Conservation (phyloP, 305 asterid species). For the Fraxinus baroniana region DNA sequence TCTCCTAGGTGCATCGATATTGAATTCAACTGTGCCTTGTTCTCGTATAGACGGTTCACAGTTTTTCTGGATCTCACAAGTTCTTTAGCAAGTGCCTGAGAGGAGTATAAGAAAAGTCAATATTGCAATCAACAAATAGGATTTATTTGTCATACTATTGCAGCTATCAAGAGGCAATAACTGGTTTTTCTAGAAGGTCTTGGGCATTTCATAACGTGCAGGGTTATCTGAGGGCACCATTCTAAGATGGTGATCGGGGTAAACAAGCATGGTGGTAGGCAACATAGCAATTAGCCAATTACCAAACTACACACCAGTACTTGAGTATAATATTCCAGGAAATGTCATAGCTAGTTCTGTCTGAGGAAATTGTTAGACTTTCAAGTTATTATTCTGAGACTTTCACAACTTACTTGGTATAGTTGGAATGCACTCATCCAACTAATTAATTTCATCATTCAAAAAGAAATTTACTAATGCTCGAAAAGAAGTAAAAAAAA, state of each 20-base stretch:
- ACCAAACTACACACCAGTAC: not conserved
- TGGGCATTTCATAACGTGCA: not conserved
- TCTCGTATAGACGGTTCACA: conserved; percentile 71
- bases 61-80: conserved; percentile 71
- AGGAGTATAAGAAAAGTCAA: not conserved
- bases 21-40: conserved; percentile 83
- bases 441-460: not conserved
- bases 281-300: not conserved
- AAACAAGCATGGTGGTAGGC: not conserved
- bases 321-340: not conserved
- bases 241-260: not conserved
- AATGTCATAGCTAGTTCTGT: not conserved
- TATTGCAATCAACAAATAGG: not conserved
- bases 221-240: not conserved
- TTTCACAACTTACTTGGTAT: not conserved
- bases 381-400: not conserved
- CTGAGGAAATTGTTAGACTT: not conserved
- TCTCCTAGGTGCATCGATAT: conserved; percentile 91
- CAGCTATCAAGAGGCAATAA: not conserved
- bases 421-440: not conserved
- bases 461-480: not conserved
- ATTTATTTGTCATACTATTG: not conserved
- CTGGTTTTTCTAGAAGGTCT: not conserved
- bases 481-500: not conserved
- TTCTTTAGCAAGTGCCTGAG: conserved; percentile 78